Evolutionary conservation across 805 yeast genomes (phyloP).

Genomic region (Wickerhamia fluorescens): DNA sequence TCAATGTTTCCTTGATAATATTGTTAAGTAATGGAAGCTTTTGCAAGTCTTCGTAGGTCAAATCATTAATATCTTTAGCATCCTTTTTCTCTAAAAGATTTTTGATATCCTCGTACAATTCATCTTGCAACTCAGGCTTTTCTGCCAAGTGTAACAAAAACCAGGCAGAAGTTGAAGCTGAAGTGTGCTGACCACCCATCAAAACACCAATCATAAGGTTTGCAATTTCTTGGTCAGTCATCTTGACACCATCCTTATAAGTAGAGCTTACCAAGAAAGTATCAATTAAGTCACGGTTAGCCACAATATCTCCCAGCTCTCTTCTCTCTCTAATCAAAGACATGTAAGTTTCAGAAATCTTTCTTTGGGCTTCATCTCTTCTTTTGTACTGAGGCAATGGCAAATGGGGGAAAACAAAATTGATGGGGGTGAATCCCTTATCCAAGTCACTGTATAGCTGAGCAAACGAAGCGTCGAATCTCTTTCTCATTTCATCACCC

Average conservation of each 20-base stretch:
- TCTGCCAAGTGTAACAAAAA: conserved; percentile 84
- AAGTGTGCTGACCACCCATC: conserved; percentile 99
- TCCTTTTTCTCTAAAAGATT: conserved; percentile 42
- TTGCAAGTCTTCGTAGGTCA: conserved; percentile 77
- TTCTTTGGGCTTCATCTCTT: conserved; percentile 84
- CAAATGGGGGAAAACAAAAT: conserved; percentile 90
- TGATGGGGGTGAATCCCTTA: conserved; percentile 93
- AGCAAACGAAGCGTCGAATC: conserved; percentile 79
- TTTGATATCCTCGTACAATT: conserved; percentile 68
- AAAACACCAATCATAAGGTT: conserved; percentile 88
- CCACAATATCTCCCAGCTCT: conserved; percentile 58
- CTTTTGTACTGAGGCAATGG: conserved; percentile 80
- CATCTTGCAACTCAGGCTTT: conserved; percentile 77
- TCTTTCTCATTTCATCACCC: conserved; percentile 86
- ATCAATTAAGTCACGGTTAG: conserved; percentile 85
- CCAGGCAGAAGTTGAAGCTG: conserved; percentile 96
- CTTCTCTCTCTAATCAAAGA: conserved; percentile 72
- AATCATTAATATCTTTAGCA: conserved; percentile 37
- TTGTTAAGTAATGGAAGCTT: conserved; percentile 77
- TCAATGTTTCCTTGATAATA: conserved; percentile 84
- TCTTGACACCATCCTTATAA: conserved; percentile 87
- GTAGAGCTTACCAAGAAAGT: conserved; percentile 73
- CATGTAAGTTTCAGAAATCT: conserved; percentile 75
- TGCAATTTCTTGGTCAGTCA: conserved; percentile 95
- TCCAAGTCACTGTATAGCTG: conserved; percentile 83